Conservation (phyloP, 768 basidiomycete species). For the Pleurotus tuber-regium region DNA sequence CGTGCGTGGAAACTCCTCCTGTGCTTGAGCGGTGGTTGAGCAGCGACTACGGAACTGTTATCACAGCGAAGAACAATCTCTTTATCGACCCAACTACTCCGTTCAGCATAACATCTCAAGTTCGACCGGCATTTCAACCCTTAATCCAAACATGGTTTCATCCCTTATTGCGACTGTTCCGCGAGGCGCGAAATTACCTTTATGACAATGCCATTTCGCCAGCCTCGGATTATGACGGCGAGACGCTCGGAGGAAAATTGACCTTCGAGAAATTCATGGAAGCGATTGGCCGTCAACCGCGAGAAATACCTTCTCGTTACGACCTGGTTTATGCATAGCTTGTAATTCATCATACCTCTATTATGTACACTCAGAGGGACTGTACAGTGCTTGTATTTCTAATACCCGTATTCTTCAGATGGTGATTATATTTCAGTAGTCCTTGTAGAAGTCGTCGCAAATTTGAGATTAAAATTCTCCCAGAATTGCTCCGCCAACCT, state of each 20-base stretch:
- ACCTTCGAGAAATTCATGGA: background rate
- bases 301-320: too few relatives aligned
- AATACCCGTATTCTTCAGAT: too few relatives aligned
- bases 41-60: background rate
- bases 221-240: background rate
- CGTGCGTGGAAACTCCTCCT: background rate
- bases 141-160: background rate
- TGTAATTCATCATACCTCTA: too few relatives aligned
- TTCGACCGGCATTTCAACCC: background rate
- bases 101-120: background rate
- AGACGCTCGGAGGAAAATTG: background rate
- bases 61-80: background rate
- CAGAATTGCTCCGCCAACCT: too few relatives aligned
- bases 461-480: too few relatives aligned
- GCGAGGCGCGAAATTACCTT: background rate
- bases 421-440: too few relatives aligned
- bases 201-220: too few relatives aligned
- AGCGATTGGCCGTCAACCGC: background rate
- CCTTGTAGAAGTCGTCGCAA: too few relatives aligned
- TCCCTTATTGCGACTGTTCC: background rate
- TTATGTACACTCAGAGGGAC: too few relatives aligned
- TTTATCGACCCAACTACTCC: too few relatives aligned
- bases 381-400: too few relatives aligned
- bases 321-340: too few relatives aligned
- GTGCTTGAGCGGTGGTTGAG: background rate